Percentiles rank a stretch among this genome's conserved stretches.
Conservation (phyloP, 305 asterid species). For the Solanum hybrid region DNA sequence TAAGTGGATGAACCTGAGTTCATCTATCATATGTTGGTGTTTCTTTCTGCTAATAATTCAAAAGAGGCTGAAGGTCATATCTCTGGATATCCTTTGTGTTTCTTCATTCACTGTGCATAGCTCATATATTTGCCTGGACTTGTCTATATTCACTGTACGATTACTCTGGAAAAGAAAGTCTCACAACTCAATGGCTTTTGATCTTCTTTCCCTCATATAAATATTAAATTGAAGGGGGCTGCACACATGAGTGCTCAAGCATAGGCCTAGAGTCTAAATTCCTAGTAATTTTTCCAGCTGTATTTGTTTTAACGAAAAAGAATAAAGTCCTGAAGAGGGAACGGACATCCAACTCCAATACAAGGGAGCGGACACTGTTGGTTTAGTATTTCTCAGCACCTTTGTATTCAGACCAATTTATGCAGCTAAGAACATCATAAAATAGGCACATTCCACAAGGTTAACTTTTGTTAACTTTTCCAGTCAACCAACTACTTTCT, state of each 20-base stretch:
- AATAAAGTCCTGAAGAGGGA: not conserved
- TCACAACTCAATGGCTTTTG: not conserved
- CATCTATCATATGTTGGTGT: not conserved
- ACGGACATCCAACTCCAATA: not conserved
- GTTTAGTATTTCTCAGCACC: not conserved
- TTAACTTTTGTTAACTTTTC: not conserved
- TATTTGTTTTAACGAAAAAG: not conserved
- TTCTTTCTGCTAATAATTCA: conserved; percentile 1
- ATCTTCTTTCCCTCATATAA: not conserved
- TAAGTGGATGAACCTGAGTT: not conserved
- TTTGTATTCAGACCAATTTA: not conserved
- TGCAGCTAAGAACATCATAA: not conserved
- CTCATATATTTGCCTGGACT: not conserved
- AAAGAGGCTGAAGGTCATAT: not conserved
- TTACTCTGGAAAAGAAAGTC: not conserved
- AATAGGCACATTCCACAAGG: not conserved
- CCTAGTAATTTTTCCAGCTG: not conserved
- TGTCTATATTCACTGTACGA: not conserved
- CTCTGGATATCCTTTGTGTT: not conserved
- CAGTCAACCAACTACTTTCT: not conserved
- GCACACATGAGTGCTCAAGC: not conserved
- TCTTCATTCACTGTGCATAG: not conserved
- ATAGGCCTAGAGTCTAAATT: not conserved
- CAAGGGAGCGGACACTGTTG: not conserved
- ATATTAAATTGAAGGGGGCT: not conserved